Conservation (phyloP, 2,329 filamentous ascomycete species). For the Daldinia sp. region DNA sequence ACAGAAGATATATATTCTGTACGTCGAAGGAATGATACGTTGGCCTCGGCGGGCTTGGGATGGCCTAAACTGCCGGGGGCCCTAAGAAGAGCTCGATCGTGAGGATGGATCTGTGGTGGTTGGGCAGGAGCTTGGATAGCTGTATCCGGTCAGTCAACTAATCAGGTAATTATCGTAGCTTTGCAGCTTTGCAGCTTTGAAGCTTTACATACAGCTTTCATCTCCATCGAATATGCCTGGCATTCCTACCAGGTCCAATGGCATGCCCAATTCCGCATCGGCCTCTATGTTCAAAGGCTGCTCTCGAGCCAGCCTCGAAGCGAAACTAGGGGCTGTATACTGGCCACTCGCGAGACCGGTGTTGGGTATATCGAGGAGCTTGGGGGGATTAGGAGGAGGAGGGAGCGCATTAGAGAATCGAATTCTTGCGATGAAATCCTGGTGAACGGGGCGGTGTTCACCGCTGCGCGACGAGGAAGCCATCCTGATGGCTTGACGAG, state of each 20-base stretch:
- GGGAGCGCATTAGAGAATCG: conserved; percentile 96
- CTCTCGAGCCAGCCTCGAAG: conserved; percentile 85
- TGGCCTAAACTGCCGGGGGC: conserved; percentile 87
- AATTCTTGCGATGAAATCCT: conserved; percentile 97
- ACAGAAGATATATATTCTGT: conserved; percentile 90
- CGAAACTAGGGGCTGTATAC: conserved; percentile 90
- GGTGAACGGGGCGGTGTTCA: conserved; percentile 72
- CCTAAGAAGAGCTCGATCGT: conserved; percentile 84
- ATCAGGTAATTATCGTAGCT: conserved; percentile 10
- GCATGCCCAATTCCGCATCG: conserved; percentile 98
- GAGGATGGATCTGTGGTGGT: conserved; percentile 76
- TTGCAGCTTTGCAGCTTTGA: conserved; percentile 31
- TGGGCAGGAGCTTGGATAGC: conserved; percentile 83
- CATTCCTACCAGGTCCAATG: conserved; percentile 92
- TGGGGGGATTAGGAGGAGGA: conserved; percentile 91
- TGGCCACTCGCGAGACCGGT: conserved; percentile 85
- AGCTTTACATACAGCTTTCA: conserved; percentile 77
- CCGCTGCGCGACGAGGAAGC: conserved; percentile 56
- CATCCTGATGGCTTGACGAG: conserved; percentile 43
- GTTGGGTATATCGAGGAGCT: conserved; percentile 96
- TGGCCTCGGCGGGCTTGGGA: conserved; percentile 75
- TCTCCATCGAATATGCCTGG: conserved; percentile 95
- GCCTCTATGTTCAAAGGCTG: conserved; percentile 96
- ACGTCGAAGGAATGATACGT: conserved; percentile 91
- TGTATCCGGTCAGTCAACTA: conserved; percentile 49